These are phyloP conservation scores for Talaromyces liani DNA, from an alignment of 495 filamentous ascomycete species.

Conservation along the genomic window DNA sequence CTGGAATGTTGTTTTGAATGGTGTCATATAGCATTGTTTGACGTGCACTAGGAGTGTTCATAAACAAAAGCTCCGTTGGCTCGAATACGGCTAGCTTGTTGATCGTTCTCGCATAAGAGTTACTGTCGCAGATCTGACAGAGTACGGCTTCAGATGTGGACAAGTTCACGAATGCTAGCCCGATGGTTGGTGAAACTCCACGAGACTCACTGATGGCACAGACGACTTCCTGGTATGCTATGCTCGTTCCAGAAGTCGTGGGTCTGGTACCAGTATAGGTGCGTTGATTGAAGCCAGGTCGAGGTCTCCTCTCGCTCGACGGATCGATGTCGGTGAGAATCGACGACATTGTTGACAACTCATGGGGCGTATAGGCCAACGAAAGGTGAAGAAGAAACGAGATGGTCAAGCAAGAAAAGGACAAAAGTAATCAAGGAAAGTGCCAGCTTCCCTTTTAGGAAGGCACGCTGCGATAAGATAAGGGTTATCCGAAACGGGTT, in stretches of 20 bases:
- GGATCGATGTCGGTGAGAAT: not conserved
- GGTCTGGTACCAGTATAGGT: slow-evolving; percentile 29
- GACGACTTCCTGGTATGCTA: slow-evolving; percentile 68
- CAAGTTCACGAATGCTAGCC: slow-evolving; percentile 82
- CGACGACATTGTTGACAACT: not conserved
- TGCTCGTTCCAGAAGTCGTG: slow-evolving; percentile 58
- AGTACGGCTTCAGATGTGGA: slow-evolving; percentile 75
- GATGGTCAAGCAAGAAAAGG: not conserved
- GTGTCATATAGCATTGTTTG: slow-evolving; percentile 73
- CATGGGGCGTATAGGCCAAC: not conserved
- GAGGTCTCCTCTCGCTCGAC: not conserved
- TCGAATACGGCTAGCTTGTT: not conserved
- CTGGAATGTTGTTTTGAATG: slow-evolving; percentile 58
- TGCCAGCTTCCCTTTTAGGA: slow-evolving; percentile 3
- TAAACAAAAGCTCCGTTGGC: not conserved
- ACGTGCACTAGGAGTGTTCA: slow-evolving; percentile 48
- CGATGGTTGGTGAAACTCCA: slow-evolving; percentile 78
- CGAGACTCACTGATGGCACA: slow-evolving; percentile 90
- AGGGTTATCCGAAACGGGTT: not conserved
- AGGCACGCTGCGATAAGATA: slow-evolving; percentile 9
- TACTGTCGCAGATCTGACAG: slow-evolving; percentile 84
- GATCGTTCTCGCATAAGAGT: slow-evolving; percentile 75
- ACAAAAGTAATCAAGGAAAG: not conserved
- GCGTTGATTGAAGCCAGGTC: not conserved
- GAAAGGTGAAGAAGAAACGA: not conserved